Percentiles rank a stretch among this genome's conserved stretches.
Evolutionary conservation across 371 early-diverging fungal genomes (phyloP).

Genomic region (Coemansia sp.): DNA sequence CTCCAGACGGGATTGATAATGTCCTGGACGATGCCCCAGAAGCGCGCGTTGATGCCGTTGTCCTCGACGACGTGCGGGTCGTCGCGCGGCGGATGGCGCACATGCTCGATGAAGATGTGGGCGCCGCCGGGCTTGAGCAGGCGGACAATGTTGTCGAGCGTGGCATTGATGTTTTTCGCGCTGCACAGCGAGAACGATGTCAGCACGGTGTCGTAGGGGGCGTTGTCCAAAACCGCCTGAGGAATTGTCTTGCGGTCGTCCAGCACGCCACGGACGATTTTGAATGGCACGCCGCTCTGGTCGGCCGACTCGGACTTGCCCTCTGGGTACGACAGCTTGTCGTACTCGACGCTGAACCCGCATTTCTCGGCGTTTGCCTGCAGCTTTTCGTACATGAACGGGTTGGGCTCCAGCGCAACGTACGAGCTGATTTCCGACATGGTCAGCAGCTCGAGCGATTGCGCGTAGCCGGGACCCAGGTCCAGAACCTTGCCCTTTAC

Average conservation of each 20-base stretch:
- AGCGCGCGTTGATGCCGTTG: slow-evolving; percentile 21
- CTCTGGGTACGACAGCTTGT: slow-evolving; percentile 11
- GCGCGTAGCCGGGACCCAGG: slow-evolving; percentile 46
- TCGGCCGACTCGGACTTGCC: not conserved
- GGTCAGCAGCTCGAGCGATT: slow-evolving; percentile 32
- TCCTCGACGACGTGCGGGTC: slow-evolving; percentile 29
- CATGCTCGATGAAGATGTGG: slow-evolving; percentile 50
- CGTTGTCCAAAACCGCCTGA: slow-evolving; percentile 26
- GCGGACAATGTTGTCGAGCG: slow-evolving; percentile 23
- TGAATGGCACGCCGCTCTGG: slow-evolving; percentile 15
- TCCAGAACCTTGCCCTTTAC: slow-evolving; percentile 48
- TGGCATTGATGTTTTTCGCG: slow-evolving; percentile 18
- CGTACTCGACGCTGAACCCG: slow-evolving; percentile 38
- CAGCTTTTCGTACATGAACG: slow-evolving; percentile 27
- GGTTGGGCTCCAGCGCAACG: slow-evolving; percentile 45
- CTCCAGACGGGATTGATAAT: slow-evolving; percentile 39
- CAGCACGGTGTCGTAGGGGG: slow-evolving; percentile 47
- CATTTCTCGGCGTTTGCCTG: slow-evolving; percentile 27
- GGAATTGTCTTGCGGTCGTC: slow-evolving; percentile 25
- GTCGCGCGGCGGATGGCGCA: slow-evolving; percentile 28
- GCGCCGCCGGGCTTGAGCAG: slow-evolving; percentile 43
- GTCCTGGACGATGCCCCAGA: slow-evolving; percentile 41
- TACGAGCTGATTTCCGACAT: slow-evolving; percentile 28
- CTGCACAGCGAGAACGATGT: slow-evolving; percentile 50
- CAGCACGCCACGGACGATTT: slow-evolving; percentile 38